These are phyloP conservation scores for Dothidotthia symphoricarpi DNA, from an alignment of 2,329 filamentous ascomycete genomes.

Conservation along the genomic window DNA sequence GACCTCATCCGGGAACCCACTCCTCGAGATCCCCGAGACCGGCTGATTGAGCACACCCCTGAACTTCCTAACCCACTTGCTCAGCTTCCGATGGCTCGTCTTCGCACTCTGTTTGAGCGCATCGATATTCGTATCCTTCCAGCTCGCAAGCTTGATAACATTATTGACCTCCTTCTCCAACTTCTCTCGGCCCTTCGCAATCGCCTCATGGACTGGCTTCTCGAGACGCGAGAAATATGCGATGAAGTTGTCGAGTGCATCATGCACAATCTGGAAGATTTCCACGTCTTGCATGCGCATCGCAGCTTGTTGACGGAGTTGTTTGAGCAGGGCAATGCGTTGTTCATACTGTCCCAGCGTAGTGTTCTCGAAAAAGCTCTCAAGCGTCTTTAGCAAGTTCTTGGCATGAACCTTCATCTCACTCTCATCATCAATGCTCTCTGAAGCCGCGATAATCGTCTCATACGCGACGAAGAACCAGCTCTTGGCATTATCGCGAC, in stretches of 20 bases:
- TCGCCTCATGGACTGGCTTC: slow-evolving; percentile 60
- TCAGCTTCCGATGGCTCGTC: slow-evolving; percentile 87
- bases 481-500: slow-evolving; percentile 71
- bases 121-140: slow-evolving; percentile 96
- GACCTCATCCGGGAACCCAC: slow-evolving; percentile 33
- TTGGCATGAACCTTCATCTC: slow-evolving; percentile 64
- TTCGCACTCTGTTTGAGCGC: slow-evolving; percentile 85
- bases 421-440: slow-evolving; percentile 59
- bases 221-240: slow-evolving; percentile 72
- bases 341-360: slow-evolving; percentile 77
- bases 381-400: slow-evolving; percentile 71
- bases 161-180: slow-evolving; percentile 94
- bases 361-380: slow-evolving; percentile 74
- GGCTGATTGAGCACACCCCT: slow-evolving; percentile 74
- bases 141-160: slow-evolving; percentile 88
- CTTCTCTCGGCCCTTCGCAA: slow-evolving; percentile 65
- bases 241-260: slow-evolving; percentile 74
- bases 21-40: slow-evolving; percentile 58
- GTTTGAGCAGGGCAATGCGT: slow-evolving; percentile 67
- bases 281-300: slow-evolving; percentile 57
- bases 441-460: slow-evolving; percentile 73
- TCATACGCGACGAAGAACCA: slow-evolving; percentile 99
- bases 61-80: slow-evolving; percentile 89
- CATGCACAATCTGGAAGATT: slow-evolving; percentile 55
- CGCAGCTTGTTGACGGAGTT: slow-evolving; percentile 63